phyloP scores from a whole-genome alignment of 768 basidiomycete genomes.

The Suillus subaureus region DNA sequence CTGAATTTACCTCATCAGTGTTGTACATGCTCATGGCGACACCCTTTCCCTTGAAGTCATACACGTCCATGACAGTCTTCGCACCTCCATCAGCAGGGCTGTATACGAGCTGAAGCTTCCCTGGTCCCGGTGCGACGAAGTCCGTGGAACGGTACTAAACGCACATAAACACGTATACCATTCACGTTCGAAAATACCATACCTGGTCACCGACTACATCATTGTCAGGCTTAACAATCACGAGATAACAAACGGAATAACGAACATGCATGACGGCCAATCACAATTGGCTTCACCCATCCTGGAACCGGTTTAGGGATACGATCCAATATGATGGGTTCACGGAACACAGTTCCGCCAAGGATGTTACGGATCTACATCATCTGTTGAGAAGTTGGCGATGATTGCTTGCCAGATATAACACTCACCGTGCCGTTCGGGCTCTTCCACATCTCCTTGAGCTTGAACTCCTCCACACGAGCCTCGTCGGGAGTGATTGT shows the following conservation, averaged over 20 bases:
- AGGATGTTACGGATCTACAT: conserved; percentile 92
- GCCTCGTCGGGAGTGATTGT: conserved; percentile 99
- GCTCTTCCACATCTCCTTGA: conserved; percentile 99
- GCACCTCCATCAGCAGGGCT: conserved; percentile 78
- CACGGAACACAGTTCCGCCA: conserved; percentile 97
- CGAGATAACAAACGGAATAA: conserved; percentile 27
- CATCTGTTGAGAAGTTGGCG: conserved; percentile 9
- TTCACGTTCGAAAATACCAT: conserved; percentile 21
- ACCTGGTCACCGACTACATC: conserved; percentile 87
- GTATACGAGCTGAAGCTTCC: conserved; percentile 91
- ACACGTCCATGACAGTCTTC: conserved; percentile 40
- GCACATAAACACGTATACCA: conserved; percentile 10
- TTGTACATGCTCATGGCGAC: too few species aligned
- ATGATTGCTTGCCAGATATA: conserved; percentile 1
- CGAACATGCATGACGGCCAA: conserved; percentile 86
- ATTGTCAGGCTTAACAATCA: conserved; percentile 86
- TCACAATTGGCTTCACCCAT: conserved; percentile 95
- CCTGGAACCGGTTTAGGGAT: conserved; percentile 96
- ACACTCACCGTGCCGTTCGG: conserved; percentile 87
- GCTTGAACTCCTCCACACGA: conserved; percentile 93
- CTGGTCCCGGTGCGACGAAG: conserved; percentile 86
- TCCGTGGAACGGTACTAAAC: conserved; percentile 92
- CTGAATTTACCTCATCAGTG: too few species aligned
- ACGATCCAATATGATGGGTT: conserved; percentile 90
- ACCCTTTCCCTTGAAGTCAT: too few species aligned